These are phyloP conservation scores for Taphrina wiesneri DNA, from an alignment of 1,139 yeast species.

Conservation along the genomic window DNA sequence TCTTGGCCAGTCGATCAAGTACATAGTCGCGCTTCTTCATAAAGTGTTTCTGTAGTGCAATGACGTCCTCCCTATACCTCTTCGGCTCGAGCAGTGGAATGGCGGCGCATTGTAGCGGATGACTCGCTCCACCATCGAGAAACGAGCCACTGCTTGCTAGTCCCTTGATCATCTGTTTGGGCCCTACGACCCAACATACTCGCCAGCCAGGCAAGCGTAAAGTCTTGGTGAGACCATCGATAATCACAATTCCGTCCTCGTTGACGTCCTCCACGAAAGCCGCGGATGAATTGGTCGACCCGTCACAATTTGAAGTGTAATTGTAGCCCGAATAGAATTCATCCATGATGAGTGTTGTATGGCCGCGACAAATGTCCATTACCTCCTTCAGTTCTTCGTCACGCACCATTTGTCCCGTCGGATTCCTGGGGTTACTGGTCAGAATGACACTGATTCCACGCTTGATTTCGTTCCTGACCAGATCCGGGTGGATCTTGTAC, in stretches of 20 bases:
- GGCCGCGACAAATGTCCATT: constrained; percentile 60
- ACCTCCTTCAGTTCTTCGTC: constrained; percentile 56
- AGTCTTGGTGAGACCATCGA: constrained; percentile 66
- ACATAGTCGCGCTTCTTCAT: constrained; percentile 64
- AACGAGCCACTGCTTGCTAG: constrained; percentile 65
- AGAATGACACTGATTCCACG: constrained; percentile 64
- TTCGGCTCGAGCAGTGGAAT: constrained; percentile 59
- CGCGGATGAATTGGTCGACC: constrained; percentile 60
- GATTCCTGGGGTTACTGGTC: constrained; percentile 68
- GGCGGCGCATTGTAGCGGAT: constrained; percentile 67
- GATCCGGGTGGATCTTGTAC: constrained; percentile 60
- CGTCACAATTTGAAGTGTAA: constrained; percentile 61
- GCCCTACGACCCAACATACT: constrained; percentile 68
- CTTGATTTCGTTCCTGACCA: constrained; percentile 57
- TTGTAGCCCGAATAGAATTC: constrained; percentile 67
- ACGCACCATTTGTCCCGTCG: constrained; percentile 63
- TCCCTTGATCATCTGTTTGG: constrained; percentile 62
- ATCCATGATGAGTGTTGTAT: constrained; percentile 65
- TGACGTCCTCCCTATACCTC: constrained; percentile 58
- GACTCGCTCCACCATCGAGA: constrained; percentile 66
- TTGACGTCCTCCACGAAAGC: constrained; percentile 60
- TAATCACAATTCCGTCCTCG: constrained; percentile 61
- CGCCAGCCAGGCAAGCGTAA: constrained; percentile 72
- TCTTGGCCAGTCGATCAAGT: constrained; percentile 53
- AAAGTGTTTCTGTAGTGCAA: constrained; percentile 62